Evolutionary conservation across 2,329 filamentous ascomycete species (phyloP), one percentile per base, ranked within the genome.

Genomic region (Thermomyces lanuginosus): DNA sequence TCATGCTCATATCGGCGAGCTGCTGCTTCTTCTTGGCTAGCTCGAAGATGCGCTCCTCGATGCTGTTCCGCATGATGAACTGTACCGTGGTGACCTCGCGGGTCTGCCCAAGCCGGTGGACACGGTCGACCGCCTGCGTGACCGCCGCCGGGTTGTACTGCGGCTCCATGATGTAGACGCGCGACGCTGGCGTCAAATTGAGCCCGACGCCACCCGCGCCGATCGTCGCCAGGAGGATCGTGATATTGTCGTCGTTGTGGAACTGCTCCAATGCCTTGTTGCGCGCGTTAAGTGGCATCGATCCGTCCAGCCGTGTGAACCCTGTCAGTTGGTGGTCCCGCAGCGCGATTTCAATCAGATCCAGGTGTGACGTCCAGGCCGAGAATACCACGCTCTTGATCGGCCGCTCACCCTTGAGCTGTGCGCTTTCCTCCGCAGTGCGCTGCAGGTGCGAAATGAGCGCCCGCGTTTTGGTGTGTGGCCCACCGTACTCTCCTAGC

Each of bases 81-180:
- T 84, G 72, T 19, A 80, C 73, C 2, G 83, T 91, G n/a, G 69
- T 68, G 0, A 98, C 89, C 8, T 75, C 69, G n/a, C 89, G 66
- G 41, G 71, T 89, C 59, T 98, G 89, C 0, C 89, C 84, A 2
- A 93, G 61, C 10, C 84, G 74, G 49, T 92, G 84, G 4, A 98
- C 81, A 16, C 89, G 80, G 48, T 95, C 89, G 5, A 95, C 68
- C 2, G 89, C 89, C 55, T 98, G 89, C 4, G 83, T 80, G 51
- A 98, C 86, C 0, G 84, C 82, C 0, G 83, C 84, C 0, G 89
- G 89, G 44, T 98, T 98, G 59, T 86, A 98, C 46, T 93, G 84
- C 4, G 89, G 89, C 49, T 98, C 89, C 86, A 98, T 95, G 42
- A 95, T 78, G 49, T 89, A 95, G 8, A 91, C 86, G 29, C 70